Evolutionary conservation across 495 filamentous ascomycete species (phyloP).

Genomic region (Penicillium tannophilum): DNA sequence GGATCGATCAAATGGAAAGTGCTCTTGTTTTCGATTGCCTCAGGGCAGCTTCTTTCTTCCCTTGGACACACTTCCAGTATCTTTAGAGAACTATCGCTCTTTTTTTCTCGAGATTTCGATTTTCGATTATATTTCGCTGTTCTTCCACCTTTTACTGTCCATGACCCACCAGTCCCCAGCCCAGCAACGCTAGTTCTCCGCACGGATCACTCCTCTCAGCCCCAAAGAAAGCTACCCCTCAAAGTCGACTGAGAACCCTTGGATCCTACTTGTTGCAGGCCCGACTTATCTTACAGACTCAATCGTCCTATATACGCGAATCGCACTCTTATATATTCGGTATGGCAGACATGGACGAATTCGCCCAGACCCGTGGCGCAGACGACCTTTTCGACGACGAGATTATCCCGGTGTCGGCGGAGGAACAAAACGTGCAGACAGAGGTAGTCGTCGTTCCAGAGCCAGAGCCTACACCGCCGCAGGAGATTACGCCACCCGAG

Average conservation of each 20-base stretch:
- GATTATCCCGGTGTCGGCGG: conserved; percentile 60
- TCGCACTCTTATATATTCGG: background rate
- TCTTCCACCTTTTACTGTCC: background rate
- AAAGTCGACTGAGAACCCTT: conserved; percentile 1
- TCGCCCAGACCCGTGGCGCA: conserved; percentile 65
- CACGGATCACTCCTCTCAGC: conserved; percentile 26
- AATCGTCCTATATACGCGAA: background rate
- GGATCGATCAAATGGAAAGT: background rate
- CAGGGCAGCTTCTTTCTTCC: background rate
- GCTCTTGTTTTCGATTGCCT: background rate
- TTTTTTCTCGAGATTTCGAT: background rate
- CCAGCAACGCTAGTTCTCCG: conserved; percentile 10
- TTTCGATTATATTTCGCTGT: background rate
- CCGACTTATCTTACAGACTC: background rate
- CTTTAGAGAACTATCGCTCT: background rate
- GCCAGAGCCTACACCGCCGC: conserved; percentile 15
- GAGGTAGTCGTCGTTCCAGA: conserved; percentile 23
- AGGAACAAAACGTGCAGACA: conserved; percentile 34
- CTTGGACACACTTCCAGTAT: background rate
- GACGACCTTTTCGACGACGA: conserved; percentile 76
- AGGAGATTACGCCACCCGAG: conserved; percentile 19
- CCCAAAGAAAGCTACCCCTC: conserved; percentile 32
- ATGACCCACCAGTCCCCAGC: background rate
- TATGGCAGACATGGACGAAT: conserved; percentile 49
- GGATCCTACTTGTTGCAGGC: background rate